Conservation (phyloP, 2,329 filamentous ascomycete species). For the Rhinocladiella similis region DNA sequence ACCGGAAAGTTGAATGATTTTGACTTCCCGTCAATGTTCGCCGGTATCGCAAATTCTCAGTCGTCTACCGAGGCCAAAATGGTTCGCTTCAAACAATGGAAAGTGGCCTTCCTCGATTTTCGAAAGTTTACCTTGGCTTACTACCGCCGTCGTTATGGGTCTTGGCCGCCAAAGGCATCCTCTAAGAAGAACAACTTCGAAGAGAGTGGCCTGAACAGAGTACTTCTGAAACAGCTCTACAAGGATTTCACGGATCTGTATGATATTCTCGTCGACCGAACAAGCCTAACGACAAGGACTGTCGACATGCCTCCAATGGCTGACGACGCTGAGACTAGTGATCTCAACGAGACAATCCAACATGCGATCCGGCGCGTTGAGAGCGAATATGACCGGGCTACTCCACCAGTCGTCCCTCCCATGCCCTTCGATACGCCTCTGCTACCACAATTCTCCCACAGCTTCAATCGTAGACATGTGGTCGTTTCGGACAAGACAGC, state of each 20-base stretch:
- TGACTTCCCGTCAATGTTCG: constrained; percentile 86
- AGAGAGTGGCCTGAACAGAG: constrained; percentile 80
- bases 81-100: constrained; percentile 84
- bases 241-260: constrained; percentile 83
- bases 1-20: constrained; percentile 79
- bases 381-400: constrained; percentile 84
- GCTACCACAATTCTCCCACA: constrained; percentile 66
- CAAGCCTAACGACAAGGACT: constrained; percentile 73
- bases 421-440: constrained; percentile 87
- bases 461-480: constrained; percentile 59
- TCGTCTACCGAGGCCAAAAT: constrained; percentile 73
- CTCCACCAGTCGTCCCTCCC: constrained; percentile 84
- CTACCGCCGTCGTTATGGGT: constrained; percentile 67
- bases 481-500: constrained; percentile 72
- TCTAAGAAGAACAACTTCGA: constrained; percentile 90
- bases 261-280: constrained; percentile 81
- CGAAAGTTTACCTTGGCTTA: constrained; percentile 71
- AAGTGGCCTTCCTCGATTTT: constrained; percentile 70
- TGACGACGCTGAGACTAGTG: constrained; percentile 52
- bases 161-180: constrained; percentile 86
- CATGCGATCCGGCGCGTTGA: constrained; percentile 76
- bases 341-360: constrained; percentile 58
- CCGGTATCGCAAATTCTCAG: constrained; percentile 82
- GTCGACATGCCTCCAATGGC: constrained; percentile 65
- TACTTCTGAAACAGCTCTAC: constrained; percentile 80